phyloP scores from a whole-genome alignment of 306 rosid species.

The Fagus crenata region DNA sequence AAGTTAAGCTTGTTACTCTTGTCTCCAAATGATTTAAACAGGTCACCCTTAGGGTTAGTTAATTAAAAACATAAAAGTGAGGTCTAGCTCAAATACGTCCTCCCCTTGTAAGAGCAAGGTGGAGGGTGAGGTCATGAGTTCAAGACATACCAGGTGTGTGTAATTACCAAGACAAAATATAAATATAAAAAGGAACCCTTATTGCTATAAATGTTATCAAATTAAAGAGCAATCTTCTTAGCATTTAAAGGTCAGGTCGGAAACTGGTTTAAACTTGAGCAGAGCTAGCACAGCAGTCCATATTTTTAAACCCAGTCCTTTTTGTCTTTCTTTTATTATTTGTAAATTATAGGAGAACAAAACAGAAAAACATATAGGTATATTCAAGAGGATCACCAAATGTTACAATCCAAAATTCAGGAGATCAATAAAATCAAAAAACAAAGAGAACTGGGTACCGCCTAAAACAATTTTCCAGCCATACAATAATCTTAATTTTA shows the following conservation, averaged over 20 bases:
- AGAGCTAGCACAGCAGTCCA: not conserved
- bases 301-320: not conserved
- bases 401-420: not conserved
- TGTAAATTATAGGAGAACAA: not conserved
- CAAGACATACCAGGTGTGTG: too few species aligned
- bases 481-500: not conserved
- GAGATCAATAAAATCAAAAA: not conserved
- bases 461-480: not conserved
- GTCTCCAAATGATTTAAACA: not conserved
- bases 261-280: not conserved
- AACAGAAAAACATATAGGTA: not conserved
- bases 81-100: too few species aligned
- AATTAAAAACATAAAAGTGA: not conserved
- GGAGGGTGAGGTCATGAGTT: too few species aligned
- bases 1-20: not conserved
- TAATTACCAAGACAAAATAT: too few species aligned
- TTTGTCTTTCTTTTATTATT: not conserved
- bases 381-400: not conserved
- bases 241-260: not conserved
- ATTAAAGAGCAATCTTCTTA: not conserved
- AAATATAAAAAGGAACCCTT: not conserved
- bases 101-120: too few species aligned
- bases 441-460: not conserved
- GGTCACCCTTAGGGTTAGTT: not conserved
- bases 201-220: not conserved